phyloP scores from a whole-genome alignment of 129 eudicot species.

The Flaveria sonorensis region DNA sequence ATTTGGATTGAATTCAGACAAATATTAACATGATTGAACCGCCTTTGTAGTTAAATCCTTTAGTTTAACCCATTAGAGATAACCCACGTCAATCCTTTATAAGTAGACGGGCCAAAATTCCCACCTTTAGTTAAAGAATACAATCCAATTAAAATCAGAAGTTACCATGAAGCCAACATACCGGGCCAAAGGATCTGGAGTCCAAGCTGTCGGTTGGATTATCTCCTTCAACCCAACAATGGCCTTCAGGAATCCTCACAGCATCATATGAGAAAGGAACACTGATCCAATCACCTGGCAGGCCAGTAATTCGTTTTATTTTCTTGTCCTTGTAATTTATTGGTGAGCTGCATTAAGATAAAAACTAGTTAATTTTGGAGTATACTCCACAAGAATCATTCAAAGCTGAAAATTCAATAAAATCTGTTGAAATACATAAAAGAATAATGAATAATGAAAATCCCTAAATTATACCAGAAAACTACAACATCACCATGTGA shows the following conservation, averaged over 20 bases:
- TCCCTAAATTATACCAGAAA: conserved; percentile 59
- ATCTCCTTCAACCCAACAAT: conserved; percentile 99
- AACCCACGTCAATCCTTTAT: neutral
- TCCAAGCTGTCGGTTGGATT: conserved; percentile 71
- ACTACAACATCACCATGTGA: conserved; percentile 85
- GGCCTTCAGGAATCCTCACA: conserved; percentile 82
- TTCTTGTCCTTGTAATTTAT: conserved; percentile 64
- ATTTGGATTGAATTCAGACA: neutral
- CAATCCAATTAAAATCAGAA: neutral
- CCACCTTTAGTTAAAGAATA: neutral
- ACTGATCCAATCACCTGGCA: conserved; percentile 90
- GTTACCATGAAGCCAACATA: conserved; percentile 34
- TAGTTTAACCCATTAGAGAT: neutral
- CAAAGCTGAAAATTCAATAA: neutral
- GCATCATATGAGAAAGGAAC: conserved; percentile 52
- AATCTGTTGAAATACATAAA: neutral
- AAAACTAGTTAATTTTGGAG: neutral
- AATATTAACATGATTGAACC: neutral
- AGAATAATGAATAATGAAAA: neutral
- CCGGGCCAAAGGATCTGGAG: conserved; percentile 87
- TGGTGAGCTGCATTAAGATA: conserved; percentile 69
- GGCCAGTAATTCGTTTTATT: conserved; percentile 71
- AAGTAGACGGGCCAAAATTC: neutral
- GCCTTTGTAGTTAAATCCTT: neutral
- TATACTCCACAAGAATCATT: conserved; percentile 8